Conservation (phyloP, 1,139 yeast species). For the Magnusiomyces sp. region DNA sequence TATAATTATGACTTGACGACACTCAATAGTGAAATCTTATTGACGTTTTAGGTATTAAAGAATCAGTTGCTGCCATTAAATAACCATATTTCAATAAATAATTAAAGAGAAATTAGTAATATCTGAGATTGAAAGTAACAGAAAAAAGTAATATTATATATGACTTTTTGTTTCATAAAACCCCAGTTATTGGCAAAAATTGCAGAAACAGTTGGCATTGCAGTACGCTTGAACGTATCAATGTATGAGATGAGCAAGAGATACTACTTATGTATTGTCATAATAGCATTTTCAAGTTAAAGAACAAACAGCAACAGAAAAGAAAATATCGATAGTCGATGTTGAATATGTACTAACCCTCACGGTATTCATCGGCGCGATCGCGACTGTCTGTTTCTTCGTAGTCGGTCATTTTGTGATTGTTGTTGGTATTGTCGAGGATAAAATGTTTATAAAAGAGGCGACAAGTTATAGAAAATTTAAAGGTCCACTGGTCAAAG, state of each 20-base stretch:
- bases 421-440: not conserved
- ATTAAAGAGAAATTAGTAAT: not conserved
- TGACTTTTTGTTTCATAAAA: too few species aligned
- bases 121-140: not conserved
- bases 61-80: too few species aligned
- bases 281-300: not conserved
- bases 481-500: too few species aligned
- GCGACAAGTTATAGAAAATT: too few species aligned
- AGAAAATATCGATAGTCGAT: not conserved
- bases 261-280: not conserved
- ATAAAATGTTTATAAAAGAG: not conserved
- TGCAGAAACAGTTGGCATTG: too few species aligned
- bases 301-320: not conserved
- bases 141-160: too few species aligned
- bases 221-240: too few species aligned
- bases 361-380: slow-evolving; percentile 15
- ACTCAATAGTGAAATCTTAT: too few species aligned
- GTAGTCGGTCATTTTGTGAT: slow-evolving; percentile 13
- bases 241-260: too few species aligned
- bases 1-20: too few species aligned
- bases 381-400: slow-evolving; percentile 12
- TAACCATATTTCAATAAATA: too few species aligned
- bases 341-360: slow-evolving; percentile 12
- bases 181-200: too few species aligned
- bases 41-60: not conserved